phyloP scores from a whole-genome alignment of 1,284 basidiomycete species.

The Hypsizygus ulmarius region DNA sequence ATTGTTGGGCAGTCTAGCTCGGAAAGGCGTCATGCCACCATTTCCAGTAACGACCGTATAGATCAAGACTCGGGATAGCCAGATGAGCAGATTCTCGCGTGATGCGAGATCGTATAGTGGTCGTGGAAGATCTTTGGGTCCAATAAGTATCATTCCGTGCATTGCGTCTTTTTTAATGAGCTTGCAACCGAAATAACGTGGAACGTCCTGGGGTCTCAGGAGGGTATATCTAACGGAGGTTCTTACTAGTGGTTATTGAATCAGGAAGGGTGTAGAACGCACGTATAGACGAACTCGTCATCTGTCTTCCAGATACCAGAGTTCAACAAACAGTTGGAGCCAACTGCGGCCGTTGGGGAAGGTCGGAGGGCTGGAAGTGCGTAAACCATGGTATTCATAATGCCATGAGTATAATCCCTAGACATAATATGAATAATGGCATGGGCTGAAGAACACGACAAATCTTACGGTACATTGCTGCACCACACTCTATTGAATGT shows the following conservation, averaged over 20 bases:
- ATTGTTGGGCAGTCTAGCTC: constrained; percentile 31
- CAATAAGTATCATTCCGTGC: constrained; percentile 22
- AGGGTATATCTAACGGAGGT: constrained; percentile 29
- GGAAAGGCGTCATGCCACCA: constrained; percentile 12
- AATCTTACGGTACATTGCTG: no score
- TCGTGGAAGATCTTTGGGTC: constrained; percentile 20
- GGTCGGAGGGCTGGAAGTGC: constrained; percentile 21
- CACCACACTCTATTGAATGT: background rate
- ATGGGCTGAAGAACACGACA: no score
- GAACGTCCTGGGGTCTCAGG: constrained; percentile 24
- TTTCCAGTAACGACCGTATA: constrained; percentile 26
- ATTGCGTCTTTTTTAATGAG: constrained; percentile 19
- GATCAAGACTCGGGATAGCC: constrained; percentile 33
- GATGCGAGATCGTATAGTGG: constrained; percentile 26
- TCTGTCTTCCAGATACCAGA: constrained; percentile 23
- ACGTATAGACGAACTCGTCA: constrained; percentile 30
- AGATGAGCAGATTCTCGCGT: constrained; percentile 29
- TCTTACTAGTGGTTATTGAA: background rate
- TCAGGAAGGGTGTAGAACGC: background rate
- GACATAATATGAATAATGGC: background rate
- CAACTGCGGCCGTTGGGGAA: constrained; percentile 11
- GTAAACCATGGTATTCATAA: constrained; percentile 28
- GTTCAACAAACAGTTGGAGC: constrained; percentile 32
- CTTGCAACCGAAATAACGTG: constrained; percentile 27
- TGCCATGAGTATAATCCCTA: constrained; percentile 35